A percentile compares a stretch with the other conserved stretches of the same genome.
Conservation (phyloP, 352 stramenopile genomes). For the Phytophthora nicotianae region DNA sequence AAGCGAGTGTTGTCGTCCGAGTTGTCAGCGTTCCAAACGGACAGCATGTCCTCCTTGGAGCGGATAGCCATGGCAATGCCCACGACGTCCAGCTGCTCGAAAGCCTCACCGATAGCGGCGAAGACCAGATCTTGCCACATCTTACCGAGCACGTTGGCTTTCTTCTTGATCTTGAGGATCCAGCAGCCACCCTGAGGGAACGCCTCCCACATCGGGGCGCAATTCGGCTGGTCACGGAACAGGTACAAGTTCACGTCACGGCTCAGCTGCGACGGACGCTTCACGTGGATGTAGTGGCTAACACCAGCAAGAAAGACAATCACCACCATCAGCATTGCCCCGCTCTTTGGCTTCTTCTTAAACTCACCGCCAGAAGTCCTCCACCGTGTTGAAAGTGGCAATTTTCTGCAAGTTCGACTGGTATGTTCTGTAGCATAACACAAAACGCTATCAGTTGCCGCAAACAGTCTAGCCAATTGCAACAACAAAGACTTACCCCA, state of each 20-base stretch:
- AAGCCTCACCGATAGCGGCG: conserved; percentile 91
- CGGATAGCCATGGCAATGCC: conserved; percentile 93
- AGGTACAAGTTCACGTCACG: conserved; percentile 94
- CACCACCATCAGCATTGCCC: conserved; percentile 2
- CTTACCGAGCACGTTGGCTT: conserved; percentile 93
- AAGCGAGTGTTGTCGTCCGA: conserved; percentile 87
- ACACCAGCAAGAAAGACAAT: conserved; percentile 1
- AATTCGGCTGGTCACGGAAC: conserved; percentile 90
- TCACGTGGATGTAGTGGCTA: conserved; percentile 93
- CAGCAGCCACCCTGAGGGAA: conserved; percentile 94
- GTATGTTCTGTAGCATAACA: conserved; percentile 29
- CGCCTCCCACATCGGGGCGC: conserved; percentile 90
- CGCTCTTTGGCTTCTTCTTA: background rate
- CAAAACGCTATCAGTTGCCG: conserved; percentile 1
- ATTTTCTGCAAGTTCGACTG: conserved; percentile 86
- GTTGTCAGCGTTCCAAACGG: conserved; percentile 95
- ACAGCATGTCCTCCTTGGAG: conserved; percentile 94
- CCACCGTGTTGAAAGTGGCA: conserved; percentile 90
- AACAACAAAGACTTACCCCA: conserved; percentile 57
- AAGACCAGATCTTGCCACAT: conserved; percentile 96
- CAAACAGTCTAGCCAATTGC: background rate
- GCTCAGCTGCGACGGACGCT: conserved; percentile 91
- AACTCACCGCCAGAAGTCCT: conserved; percentile 92
- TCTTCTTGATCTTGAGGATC: conserved; percentile 96
- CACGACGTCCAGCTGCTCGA: conserved; percentile 92